Evolutionary conservation across 345 rosid genomes (phyloP), one percentile per base, ranked within the genome.

Genomic region (Rhodomyrtus tomentosa): DNA sequence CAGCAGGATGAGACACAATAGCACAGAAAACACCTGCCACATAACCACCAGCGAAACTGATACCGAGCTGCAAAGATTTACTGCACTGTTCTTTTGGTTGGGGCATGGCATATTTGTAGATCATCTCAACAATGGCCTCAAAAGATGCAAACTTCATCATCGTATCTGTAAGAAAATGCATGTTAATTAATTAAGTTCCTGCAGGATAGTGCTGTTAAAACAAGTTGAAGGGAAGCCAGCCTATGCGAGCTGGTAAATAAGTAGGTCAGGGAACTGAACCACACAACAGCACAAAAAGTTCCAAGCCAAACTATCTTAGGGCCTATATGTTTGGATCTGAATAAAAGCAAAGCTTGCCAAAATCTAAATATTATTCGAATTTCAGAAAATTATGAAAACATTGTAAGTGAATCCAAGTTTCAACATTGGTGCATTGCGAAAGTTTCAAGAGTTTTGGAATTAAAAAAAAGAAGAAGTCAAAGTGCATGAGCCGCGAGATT

Each of bases 131-230:
- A 82, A 93, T 93, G 56, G 85, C 92, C 88, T 97, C 99, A 74
- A 94, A 97, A n/a, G 98, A 91, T 45, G 98, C 96, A 87, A 97
- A 97, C 86, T 97, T 97, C 99, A 97, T 92, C 98, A 95, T 95
- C 3, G 99, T 97, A 84, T 97, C 98, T 97, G 93, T 90, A 86
- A 85, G 29, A 53, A 85, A 10, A 73, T 27, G 59, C 42, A 84
- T 82, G 76, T 24, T 55, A 38, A 80, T 54, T 15, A 42, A 80
- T 51, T 48, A 27, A 40, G 82, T 24, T 50, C 48, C 55, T 27
- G 13, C 25, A 45, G 50, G 50, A 21, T 72, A 56, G 22, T n/a
- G 51, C 27, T 82, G 81, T 49, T 25, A 32, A 62, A 55, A 85
- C 58, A 29, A 49, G 40, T 42, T 54, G 36, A 55, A 72, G n/a